Evolutionary conservation across 2,329 filamentous ascomycete species (phyloP), one percentile per base, ranked within the genome.

Genomic region (Trichoderma afroharzianum): DNA sequence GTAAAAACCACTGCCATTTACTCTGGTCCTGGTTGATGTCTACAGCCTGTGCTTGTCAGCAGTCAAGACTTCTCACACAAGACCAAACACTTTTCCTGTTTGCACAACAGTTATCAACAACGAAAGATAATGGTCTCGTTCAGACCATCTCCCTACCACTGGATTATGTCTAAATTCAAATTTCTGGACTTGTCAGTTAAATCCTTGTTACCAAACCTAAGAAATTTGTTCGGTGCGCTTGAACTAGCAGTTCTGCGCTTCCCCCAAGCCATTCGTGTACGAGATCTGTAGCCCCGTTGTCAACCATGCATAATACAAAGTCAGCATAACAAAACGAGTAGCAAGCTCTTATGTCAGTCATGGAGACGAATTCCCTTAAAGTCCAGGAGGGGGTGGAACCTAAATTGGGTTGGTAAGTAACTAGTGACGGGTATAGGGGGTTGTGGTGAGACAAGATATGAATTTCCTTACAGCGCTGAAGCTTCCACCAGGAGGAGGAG

Each of bases 401-500:
- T 88, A 75, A 26, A 55, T 77, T 68, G 79, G 79, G 75, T 39
- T 43, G 66, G 7, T 15, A 18, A 53, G 28, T 53, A 28, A 43
- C 61, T 15, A 63, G 33, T 12, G 7, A 28, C 14, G 14, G 6
- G 30, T 18, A 12, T 14, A 11, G 12, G 12, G 6, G 6, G 12
- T 26, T n/a, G 1, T 15, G 15, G 39, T n/a, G 39, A 43, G 24
- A 28, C 15, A 4, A 9, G 21, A 50, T 33, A 14, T 59, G 15
- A 24, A 6, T 59, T 18, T 6, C 83, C 89, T 76, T 87, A 92
- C 91, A 76, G 90, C 85, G 76, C 87, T 89, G 78, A 93, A 94
- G 63, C 84, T 82, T 70, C 86, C 86, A 12, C 71, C 71, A n/a
- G 71, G 71, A n/a, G 71, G 71, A 24, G 87, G 84, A 8, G 83